Percentiles rank a stretch among this genome's conserved stretches.
Evolutionary conservation across 2,329 filamentous ascomycete genomes (phyloP).

Genomic region (Apiospora hydei): DNA sequence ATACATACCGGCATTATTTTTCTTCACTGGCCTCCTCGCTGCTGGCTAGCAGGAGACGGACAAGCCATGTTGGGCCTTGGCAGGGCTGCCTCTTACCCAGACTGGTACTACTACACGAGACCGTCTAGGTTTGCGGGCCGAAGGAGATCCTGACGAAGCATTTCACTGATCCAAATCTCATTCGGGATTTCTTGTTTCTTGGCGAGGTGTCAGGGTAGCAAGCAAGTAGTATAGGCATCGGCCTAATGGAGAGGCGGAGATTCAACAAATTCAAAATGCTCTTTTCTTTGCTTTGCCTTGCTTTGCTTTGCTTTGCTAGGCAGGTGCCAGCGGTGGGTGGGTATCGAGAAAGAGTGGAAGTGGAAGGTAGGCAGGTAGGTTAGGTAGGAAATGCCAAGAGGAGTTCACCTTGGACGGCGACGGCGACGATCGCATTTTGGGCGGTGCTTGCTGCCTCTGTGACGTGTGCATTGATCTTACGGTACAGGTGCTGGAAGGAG

Average conservation of each 20-base stretch:
- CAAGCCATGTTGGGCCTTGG: not conserved
- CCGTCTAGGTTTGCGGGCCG: constrained; percentile 18
- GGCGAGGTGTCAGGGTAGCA: not conserved
- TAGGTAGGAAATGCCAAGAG: not conserved
- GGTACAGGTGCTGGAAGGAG: not conserved
- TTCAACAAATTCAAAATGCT: constrained; percentile 11
- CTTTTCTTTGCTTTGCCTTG: constrained; percentile 1
- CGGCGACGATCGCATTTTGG: not conserved
- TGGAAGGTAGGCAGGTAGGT: too few relatives aligned
- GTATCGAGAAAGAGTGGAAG: not conserved
- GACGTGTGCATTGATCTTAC: constrained; percentile 8
- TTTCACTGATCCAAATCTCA: constrained; percentile 9
- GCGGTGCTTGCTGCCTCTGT: not conserved
- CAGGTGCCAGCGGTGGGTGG: not conserved
- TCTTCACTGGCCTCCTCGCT: not conserved
- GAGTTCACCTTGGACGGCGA: not conserved
- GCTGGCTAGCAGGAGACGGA: not conserved
- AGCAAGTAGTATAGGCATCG: not conserved
- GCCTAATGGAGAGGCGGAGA: constrained; percentile 15
- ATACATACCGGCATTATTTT: not conserved
- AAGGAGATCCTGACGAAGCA: not conserved
- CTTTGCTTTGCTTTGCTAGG: not conserved
- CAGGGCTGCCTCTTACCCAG: not conserved
- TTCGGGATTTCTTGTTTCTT: constrained; percentile 3
- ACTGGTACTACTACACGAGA: constrained; percentile 7